Percentiles rank a stretch among this genome's conserved stretches.
phyloP scores from a whole-genome alignment of 164 flowering plant genomes.

The Magnolia kwangsiensis region DNA sequence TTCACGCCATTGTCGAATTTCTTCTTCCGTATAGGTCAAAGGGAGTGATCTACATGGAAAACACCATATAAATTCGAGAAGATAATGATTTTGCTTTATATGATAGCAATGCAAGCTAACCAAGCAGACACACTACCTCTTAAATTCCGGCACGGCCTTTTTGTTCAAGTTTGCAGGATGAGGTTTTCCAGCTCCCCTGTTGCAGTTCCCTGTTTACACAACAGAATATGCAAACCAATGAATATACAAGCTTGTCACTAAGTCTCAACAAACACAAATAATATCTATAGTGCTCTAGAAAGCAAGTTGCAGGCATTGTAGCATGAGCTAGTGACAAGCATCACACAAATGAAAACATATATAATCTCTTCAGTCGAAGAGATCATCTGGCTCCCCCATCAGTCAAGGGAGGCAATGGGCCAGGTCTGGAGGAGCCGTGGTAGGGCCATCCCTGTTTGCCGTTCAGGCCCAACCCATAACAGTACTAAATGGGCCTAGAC shows the following conservation, averaged over 20 bases:
- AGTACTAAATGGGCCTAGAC: neutral
- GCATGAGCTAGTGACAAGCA: neutral
- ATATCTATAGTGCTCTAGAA: neutral
- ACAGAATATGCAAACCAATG: neutral
- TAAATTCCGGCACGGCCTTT: conserved; percentile 4
- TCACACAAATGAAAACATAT: neutral
- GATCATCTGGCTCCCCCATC: neutral
- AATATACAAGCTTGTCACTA: neutral
- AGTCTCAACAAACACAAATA: neutral
- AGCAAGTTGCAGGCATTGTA: neutral
- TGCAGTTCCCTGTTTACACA: conserved; percentile 15
- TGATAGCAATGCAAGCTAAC: neutral
- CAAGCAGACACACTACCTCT: conserved; percentile 9
- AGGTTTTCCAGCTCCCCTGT: conserved; percentile 13
- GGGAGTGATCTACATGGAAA: conserved; percentile 29
- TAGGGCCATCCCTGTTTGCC: too few relatives aligned
- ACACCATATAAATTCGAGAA: neutral
- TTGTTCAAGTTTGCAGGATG: conserved; percentile 8
- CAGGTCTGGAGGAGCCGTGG: neutral
- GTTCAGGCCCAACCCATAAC: neutral
- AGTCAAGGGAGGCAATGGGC: neutral
- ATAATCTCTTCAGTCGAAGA: neutral
- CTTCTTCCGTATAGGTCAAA: conserved; percentile 62
- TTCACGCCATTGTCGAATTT: conserved; percentile 83
- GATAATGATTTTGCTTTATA: neutral